Percentiles rank a stretch among this genome's conserved stretches.
Conservation (phyloP, 768 basidiomycete species). For the Lentinula aciculospora region DNA sequence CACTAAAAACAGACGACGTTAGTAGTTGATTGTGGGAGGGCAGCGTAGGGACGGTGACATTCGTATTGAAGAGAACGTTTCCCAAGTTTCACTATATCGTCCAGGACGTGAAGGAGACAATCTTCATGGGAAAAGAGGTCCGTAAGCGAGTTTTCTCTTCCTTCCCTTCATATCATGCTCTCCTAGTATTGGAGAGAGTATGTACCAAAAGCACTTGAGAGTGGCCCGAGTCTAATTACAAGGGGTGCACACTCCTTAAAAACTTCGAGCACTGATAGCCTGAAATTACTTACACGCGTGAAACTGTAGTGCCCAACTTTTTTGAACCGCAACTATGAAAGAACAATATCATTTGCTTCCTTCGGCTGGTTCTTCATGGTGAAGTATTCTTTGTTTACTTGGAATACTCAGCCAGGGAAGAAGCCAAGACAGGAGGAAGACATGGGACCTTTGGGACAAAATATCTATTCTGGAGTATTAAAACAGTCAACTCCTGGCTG, state of each 20-base stretch:
- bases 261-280: background rate
- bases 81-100: slow-evolving; percentile 9
- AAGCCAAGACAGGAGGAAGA: too few relatives aligned
- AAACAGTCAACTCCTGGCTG: too few relatives aligned
- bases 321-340: slow-evolving; percentile 18
- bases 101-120: slow-evolving; percentile 6
- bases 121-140: slow-evolving; percentile 5
- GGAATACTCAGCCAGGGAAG: too few relatives aligned
- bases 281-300: background rate
- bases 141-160: background rate
- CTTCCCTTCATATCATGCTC: background rate
- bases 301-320: slow-evolving; percentile 18
- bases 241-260: too few relatives aligned
- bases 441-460: too few relatives aligned
- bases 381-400: too few relatives aligned
- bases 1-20: background rate
- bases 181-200: slow-evolving; percentile 4
- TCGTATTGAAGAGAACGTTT: slow-evolving; percentile 1
- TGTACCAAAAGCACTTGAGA: slow-evolving; percentile 6
- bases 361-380: slow-evolving; percentile 21
- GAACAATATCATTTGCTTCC: slow-evolving; percentile 19
- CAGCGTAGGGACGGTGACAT: background rate
- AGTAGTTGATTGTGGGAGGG: slow-evolving; percentile 12
- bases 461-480: too few relatives aligned
- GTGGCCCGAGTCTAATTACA: slow-evolving; percentile 9